Percentiles rank a stretch among this genome's conserved stretches.
These are phyloP conservation scores for Austroboletus novae-zelandiae DNA, from an alignment of 1,284 basidiomycete species.

Conservation along the genomic window DNA sequence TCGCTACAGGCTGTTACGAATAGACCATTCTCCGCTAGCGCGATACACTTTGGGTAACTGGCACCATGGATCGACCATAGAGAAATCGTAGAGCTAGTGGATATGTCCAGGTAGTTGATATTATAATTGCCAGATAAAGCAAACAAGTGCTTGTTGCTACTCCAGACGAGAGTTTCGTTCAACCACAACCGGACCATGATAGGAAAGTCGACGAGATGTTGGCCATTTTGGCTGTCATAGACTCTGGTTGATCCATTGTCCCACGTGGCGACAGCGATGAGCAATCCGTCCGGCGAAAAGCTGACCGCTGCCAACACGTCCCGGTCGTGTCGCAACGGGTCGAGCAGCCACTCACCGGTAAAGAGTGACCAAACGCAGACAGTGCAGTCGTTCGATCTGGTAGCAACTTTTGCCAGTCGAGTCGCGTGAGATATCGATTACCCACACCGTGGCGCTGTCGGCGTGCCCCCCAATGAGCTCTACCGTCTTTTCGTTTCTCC, in stretches of 20 bases:
- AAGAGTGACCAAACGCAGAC: constrained; percentile 6
- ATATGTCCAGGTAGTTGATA: too few relatives aligned
- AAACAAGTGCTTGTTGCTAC: too few relatives aligned
- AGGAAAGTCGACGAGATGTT: neutral
- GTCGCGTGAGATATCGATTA: constrained; percentile 11
- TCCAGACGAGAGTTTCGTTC: too few relatives aligned
- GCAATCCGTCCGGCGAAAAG: constrained; percentile 11
- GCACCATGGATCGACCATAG: too few relatives aligned
- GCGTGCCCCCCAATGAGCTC: neutral
- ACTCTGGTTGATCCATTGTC: neutral
- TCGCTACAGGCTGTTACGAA: constrained; percentile 8
- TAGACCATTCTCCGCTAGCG: constrained; percentile 1
- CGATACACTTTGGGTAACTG: constrained; percentile 1
- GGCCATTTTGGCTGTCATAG: neutral
- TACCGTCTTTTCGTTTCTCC: neutral
- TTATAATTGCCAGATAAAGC: too few relatives aligned
- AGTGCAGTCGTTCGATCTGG: constrained; percentile 6
- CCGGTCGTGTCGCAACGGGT: neutral
- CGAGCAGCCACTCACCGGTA: neutral
- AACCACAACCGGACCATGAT: neutral
- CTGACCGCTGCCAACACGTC: neutral
- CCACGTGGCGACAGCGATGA: constrained; percentile 8
- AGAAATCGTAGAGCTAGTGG: too few relatives aligned
- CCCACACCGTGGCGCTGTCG: too few relatives aligned
- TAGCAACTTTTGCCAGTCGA: constrained; percentile 5